Evolutionary conservation across 441 rosid genomes (phyloP).

Genomic region (Bruguiera hainesii): DNA sequence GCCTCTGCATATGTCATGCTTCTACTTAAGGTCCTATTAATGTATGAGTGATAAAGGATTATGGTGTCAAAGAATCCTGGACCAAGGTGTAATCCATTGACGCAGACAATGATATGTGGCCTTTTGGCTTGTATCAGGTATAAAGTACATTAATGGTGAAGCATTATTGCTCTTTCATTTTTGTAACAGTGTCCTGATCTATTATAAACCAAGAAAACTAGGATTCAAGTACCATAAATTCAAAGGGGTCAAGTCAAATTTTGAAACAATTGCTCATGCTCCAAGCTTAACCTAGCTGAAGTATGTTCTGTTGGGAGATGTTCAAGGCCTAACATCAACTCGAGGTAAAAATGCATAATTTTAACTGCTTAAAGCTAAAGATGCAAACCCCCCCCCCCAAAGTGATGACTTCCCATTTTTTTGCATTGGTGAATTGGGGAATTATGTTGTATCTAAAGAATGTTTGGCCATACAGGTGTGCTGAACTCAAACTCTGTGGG

Average conservation of each 20-base stretch:
- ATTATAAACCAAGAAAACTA: not conserved
- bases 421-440: too few relatives aligned
- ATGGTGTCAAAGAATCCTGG: too few relatives aligned
- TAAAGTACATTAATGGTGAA: not conserved
- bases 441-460: too few relatives aligned
- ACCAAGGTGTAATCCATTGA: too few relatives aligned
- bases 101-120: not conserved
- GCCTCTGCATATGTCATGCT: too few relatives aligned
- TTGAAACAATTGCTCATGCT: not conserved
- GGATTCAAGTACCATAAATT: not conserved
- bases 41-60: too few relatives aligned
- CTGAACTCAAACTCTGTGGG: too few relatives aligned
- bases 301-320: not conserved
- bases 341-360: not conserved
- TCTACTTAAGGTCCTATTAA: too few relatives aligned
- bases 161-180: conserved; percentile 2
- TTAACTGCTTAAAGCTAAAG: too few relatives aligned
- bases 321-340: not conserved
- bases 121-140: not conserved
- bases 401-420: too few relatives aligned
- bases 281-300: conserved; percentile 4
- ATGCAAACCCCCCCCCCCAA: too few relatives aligned
- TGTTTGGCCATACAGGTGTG: too few relatives aligned
- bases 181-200: not conserved
- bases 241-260: not conserved